These are phyloP conservation scores for Solanum tarijense DNA, from an alignment of 257 asterid genomes.

Conservation along the genomic window DNA sequence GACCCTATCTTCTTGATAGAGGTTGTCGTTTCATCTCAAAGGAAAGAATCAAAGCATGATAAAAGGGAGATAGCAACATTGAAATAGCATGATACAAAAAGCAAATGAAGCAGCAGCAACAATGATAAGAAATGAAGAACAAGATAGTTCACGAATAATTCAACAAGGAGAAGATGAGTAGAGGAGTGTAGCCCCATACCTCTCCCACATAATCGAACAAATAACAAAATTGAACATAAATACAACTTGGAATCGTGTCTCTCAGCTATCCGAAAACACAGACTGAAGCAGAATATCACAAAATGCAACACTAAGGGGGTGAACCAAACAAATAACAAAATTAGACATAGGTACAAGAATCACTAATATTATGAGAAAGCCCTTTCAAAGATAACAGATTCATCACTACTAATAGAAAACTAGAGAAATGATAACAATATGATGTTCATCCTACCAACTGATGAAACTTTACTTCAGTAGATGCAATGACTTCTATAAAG, in stretches of 20 bases:
- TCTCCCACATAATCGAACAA: not conserved
- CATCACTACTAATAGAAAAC: not conserved
- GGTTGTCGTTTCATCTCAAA: not conserved
- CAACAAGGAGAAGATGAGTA: not conserved
- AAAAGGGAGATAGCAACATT: not conserved
- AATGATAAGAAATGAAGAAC: not conserved
- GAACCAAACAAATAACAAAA: not conserved
- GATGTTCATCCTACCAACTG: not conserved
- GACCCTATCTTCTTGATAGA: not conserved
- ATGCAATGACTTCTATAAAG: not conserved
- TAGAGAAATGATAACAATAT: not conserved
- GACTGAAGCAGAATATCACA: not conserved
- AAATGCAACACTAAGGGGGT: not conserved
- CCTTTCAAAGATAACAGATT: not conserved
- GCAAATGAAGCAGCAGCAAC: not conserved
- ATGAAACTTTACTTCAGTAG: constrained; percentile 1
- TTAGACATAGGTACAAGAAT: not conserved
- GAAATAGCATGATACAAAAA: too few species aligned
- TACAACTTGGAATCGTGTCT: not conserved
- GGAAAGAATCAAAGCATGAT: not conserved
- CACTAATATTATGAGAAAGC: not conserved
- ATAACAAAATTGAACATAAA: not conserved
- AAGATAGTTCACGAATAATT: not conserved
- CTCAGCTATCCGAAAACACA: not conserved
- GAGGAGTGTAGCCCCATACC: not conserved